Percentiles rank a stretch among this genome's conserved stretches.
These are phyloP conservation scores for Leccinum imitatum DNA, from an alignment of 768 basidiomycete genomes.

Conservation along the genomic window DNA sequence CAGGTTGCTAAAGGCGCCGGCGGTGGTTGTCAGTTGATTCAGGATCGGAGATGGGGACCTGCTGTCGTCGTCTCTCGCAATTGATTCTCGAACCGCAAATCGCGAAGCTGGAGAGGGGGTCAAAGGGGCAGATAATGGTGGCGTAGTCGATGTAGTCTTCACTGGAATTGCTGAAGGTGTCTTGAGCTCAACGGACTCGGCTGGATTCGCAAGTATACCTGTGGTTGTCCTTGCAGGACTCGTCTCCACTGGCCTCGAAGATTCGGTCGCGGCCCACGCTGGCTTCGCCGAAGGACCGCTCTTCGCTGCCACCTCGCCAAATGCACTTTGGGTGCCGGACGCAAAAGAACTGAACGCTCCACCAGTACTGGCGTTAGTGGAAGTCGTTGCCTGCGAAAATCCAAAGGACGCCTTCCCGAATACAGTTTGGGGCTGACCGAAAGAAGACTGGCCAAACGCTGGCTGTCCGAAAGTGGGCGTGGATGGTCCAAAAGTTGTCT, in stretches of 20 bases:
- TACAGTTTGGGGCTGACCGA: conserved; percentile 21
- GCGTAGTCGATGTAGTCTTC: conserved; percentile 4
- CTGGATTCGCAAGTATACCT: conserved; percentile 7
- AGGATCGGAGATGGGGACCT: conserved; percentile 29
- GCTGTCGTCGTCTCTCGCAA: conserved; percentile 21
- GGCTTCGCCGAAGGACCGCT: conserved; percentile 20
- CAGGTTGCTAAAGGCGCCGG: conserved; percentile 42
- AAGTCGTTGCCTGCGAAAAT: conserved; percentile 10
- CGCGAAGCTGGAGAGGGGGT: conserved; percentile 4
- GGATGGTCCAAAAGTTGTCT: conserved; percentile 32
- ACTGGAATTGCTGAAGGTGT: conserved; percentile 11
- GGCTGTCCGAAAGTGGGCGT: conserved; percentile 37
- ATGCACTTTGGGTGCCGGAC: conserved; percentile 27
- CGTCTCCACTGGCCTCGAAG: conserved; percentile 12
- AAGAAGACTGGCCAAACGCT: conserved; percentile 39
- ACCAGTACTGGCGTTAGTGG: conserved; percentile 13
- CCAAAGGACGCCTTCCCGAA: conserved; percentile 28
- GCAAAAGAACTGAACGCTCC: conserved; percentile 41
- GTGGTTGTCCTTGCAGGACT: neutral
- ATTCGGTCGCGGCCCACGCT: conserved; percentile 18
- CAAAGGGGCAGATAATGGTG: conserved; percentile 1
- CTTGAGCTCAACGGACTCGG: conserved; percentile 12
- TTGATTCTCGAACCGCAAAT: conserved; percentile 13
- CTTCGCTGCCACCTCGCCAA: conserved; percentile 25
- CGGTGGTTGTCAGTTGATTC: conserved; percentile 10